These are phyloP conservation scores for Sphagnum magellanicum DNA, from an alignment of 228 moss, liverwort and hornwort genomes.

Conservation along the genomic window DNA sequence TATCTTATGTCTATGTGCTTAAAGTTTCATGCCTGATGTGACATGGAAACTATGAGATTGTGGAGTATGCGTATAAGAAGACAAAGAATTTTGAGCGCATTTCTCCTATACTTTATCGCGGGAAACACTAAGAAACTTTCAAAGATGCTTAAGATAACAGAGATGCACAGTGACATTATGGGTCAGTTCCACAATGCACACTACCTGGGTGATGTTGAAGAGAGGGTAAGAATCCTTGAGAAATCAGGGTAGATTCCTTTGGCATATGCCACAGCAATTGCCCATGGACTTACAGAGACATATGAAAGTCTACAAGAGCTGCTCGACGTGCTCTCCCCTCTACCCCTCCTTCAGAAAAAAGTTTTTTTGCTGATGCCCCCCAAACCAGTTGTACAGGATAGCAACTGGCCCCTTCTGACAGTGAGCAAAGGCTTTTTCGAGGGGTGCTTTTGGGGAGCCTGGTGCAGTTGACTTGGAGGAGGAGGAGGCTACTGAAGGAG, in stretches of 20 bases:
- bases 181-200: slow-evolving; percentile 96
- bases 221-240: slow-evolving; percentile 81
- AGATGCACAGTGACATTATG: slow-evolving; percentile 93
- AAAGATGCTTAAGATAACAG: slow-evolving; percentile 95
- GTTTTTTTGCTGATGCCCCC: slow-evolving; percentile 68
- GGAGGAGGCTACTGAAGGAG: slow-evolving; percentile 66
- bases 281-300: slow-evolving; percentile 64
- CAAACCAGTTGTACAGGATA: slow-evolving; percentile 74
- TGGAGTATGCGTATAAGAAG: slow-evolving; percentile 92
- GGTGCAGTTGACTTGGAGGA: slow-evolving; percentile 46
- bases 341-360: slow-evolving; percentile 45
- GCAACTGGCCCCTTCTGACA: slow-evolving; percentile 89
- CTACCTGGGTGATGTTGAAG: slow-evolving; percentile 81
- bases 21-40: too few species aligned
- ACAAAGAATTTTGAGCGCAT: slow-evolving; percentile 95
- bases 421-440: slow-evolving; percentile 91
- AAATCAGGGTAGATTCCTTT: slow-evolving; percentile 80
- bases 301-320: slow-evolving; percentile 60
- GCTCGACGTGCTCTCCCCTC: slow-evolving; percentile 52
- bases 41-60: slow-evolving; percentile 91
- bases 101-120: slow-evolving; percentile 86
- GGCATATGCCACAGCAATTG: slow-evolving; percentile 80
- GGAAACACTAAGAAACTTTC: slow-evolving; percentile 85
- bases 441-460: slow-evolving; percentile 69
- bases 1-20: too few species aligned